Conservation (phyloP, 2,329 filamentous ascomycete genomes). For the Arthroderma sp. region DNA sequence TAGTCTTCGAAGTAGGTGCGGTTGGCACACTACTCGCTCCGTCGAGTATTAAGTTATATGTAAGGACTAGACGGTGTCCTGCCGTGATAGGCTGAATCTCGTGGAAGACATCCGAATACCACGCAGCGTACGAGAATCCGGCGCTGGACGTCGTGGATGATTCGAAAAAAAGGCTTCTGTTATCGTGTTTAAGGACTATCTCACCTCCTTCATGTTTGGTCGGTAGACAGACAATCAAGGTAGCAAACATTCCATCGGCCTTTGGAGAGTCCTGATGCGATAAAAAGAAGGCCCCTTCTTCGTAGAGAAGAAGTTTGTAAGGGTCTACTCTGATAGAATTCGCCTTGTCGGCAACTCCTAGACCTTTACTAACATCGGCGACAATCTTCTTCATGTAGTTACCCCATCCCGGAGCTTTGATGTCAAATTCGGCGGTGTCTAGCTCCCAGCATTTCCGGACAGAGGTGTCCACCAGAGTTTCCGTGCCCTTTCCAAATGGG, state of each 20-base stretch:
- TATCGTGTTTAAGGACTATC: conserved; percentile 32
- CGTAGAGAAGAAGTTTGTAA: conserved; percentile 42
- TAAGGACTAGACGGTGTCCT: conserved; percentile 42
- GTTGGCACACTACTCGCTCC: not conserved
- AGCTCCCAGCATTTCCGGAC: conserved; percentile 38
- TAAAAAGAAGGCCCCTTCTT: conserved; percentile 41
- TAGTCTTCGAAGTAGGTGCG: not conserved
- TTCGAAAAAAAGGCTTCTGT: conserved; percentile 23
- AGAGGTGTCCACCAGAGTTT: conserved; percentile 31
- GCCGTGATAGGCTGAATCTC: conserved; percentile 39
- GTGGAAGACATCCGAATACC: conserved; percentile 45
- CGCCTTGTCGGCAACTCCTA: not conserved
- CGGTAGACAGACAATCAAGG: conserved; percentile 39
- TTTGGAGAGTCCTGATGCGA: conserved; percentile 39
- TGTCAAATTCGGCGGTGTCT: conserved; percentile 28
- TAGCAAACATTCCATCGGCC: conserved; percentile 40
- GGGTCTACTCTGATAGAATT: conserved; percentile 25
- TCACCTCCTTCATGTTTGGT: conserved; percentile 40
- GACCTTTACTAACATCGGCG: conserved; percentile 9
- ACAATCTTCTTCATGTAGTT: conserved; percentile 10
- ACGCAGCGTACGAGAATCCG: conserved; percentile 19
- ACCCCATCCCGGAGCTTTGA: conserved; percentile 28
- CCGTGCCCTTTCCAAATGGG: conserved; percentile 30
- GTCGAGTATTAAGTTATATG: conserved; percentile 41
- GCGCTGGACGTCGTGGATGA: conserved; percentile 23